phyloP scores from a whole-genome alignment of 805 yeast species.

The Jamesozyma rosinii region DNA sequence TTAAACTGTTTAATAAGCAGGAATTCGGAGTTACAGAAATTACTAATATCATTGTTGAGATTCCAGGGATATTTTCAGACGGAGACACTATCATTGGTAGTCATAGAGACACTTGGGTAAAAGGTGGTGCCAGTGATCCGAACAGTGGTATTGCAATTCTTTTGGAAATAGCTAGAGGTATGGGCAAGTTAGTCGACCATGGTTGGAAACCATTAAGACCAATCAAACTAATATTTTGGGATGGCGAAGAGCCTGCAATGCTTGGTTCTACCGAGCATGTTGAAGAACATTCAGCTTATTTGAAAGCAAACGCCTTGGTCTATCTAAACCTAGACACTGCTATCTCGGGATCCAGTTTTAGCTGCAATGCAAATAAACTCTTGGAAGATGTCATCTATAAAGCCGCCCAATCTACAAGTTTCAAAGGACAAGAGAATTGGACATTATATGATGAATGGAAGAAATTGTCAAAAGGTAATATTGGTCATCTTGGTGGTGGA shows the following conservation, averaged over 20 bases:
- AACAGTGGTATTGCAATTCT: conserved; percentile 42
- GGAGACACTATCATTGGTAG: conserved; percentile 49
- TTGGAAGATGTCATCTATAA: conserved; percentile 37
- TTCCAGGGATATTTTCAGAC: conserved; percentile 46
- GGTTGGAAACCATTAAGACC: conserved; percentile 72
- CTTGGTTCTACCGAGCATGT: conserved; percentile 75
- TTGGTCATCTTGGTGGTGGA: conserved; percentile 40
- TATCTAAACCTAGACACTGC: conserved; percentile 42
- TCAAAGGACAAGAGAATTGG: conserved; percentile 31
- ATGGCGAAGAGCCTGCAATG: conserved; percentile 66
- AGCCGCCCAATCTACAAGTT: conserved; percentile 41
- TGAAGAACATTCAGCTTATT: conserved; percentile 42
- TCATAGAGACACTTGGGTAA: conserved; percentile 44
- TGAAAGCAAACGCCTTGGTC: conserved; percentile 48
- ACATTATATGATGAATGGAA: conserved; percentile 44
- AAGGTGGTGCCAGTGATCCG: conserved; percentile 45
- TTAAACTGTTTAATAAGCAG: conserved; percentile 38
- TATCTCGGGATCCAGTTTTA: conserved; percentile 43
- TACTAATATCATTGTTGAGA: conserved; percentile 42
- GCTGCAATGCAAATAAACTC: conserved; percentile 48
- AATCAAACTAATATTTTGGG: conserved; percentile 68
- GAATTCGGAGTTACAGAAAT: conserved; percentile 36
- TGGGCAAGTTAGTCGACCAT: conserved; percentile 34
- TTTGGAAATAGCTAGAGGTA: conserved; percentile 45
- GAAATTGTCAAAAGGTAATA: conserved; percentile 29